These are phyloP conservation scores for Diaporthe humulicola DNA, from an alignment of 2,329 filamentous ascomycete species.

Conservation along the genomic window DNA sequence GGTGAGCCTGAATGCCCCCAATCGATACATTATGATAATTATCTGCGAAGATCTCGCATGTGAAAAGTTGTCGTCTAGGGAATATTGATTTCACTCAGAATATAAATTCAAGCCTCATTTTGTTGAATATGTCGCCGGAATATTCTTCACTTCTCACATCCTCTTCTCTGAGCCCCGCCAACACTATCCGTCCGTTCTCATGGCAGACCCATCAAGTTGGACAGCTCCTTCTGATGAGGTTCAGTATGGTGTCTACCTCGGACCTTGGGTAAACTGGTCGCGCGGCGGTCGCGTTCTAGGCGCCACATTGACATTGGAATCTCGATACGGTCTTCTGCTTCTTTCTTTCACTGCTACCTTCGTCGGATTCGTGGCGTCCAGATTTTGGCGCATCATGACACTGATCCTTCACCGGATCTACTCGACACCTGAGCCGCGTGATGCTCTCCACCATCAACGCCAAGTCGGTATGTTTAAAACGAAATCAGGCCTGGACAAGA, in stretches of 20 bases:
- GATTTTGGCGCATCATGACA: constrained; percentile 43
- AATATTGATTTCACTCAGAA: not conserved
- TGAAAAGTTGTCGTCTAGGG: not conserved
- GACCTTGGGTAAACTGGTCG: constrained; percentile 1
- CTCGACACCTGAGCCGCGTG: constrained; percentile 41
- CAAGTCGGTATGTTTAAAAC: constrained; percentile 35
- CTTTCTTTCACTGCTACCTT: constrained; percentile 18
- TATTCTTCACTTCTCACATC: not conserved
- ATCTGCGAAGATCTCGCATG: not conserved
- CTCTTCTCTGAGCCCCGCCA: not conserved
- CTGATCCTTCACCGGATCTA: constrained; percentile 42
- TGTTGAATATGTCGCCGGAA: not conserved
- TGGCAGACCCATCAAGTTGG: too few species aligned
- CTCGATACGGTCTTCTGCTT: not conserved
- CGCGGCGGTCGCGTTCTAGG: constrained; percentile 13
- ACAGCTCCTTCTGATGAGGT: not conserved
- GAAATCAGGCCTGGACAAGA: accelerated
- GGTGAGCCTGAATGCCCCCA: not conserved
- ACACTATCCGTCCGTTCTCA: too few species aligned
- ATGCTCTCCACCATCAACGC: constrained; percentile 46
- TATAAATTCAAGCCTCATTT: not conserved
- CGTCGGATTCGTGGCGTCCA: constrained; percentile 40
- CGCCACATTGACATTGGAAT: constrained; percentile 14
- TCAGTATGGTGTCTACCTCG: not conserved
- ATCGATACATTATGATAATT: not conserved